These are phyloP conservation scores for Populus hybrid DNA, from an alignment of 441 rosid species.

Conservation along the genomic window DNA sequence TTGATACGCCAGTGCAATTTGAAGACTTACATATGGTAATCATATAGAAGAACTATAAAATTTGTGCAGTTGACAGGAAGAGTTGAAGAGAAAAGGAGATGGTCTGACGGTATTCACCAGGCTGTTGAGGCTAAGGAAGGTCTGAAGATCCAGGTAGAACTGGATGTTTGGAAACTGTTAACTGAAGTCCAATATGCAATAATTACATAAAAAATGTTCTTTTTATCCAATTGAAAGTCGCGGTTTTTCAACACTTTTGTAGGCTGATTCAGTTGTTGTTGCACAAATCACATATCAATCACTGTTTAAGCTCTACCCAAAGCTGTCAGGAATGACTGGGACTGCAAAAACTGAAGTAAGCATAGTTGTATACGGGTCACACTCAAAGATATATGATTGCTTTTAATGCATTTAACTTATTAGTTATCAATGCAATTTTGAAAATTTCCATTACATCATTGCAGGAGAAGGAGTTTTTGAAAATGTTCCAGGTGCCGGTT, in stretches of 20 bases:
- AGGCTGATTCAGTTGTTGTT: conserved; percentile 96
- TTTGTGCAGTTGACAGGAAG: conserved; percentile 84
- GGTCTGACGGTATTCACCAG: conserved; percentile 98
- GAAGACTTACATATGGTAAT: not conserved
- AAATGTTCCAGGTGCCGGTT: conserved; percentile 91
- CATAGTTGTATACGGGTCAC: conserved; percentile 6
- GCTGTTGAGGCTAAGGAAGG: conserved; percentile 99
- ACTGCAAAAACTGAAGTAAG: conserved; percentile 98
- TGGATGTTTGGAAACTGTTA: conserved; percentile 18
- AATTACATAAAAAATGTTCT: not conserved
- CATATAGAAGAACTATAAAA: not conserved
- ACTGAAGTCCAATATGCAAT: conserved; percentile 16
- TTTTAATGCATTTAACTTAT: not conserved
- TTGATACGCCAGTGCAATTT: not conserved
- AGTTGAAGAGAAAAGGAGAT: conserved; percentile 97
- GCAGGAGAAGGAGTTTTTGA: conserved; percentile 95
- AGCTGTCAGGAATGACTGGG: conserved; percentile 98
- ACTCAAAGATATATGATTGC: not conserved
- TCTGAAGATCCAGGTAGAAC: conserved; percentile 72
- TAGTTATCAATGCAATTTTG: conserved; percentile 2
- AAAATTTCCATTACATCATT: conserved; percentile 21
- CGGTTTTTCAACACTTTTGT: conserved; percentile 7
- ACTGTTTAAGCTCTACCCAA: conserved; percentile 92
- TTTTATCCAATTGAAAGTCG: conserved; percentile 19
- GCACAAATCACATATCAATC: conserved; percentile 99